Evolutionary conservation across 2,329 filamentous ascomycete species (phyloP).

Genomic region (Sporothrix phasma): DNA sequence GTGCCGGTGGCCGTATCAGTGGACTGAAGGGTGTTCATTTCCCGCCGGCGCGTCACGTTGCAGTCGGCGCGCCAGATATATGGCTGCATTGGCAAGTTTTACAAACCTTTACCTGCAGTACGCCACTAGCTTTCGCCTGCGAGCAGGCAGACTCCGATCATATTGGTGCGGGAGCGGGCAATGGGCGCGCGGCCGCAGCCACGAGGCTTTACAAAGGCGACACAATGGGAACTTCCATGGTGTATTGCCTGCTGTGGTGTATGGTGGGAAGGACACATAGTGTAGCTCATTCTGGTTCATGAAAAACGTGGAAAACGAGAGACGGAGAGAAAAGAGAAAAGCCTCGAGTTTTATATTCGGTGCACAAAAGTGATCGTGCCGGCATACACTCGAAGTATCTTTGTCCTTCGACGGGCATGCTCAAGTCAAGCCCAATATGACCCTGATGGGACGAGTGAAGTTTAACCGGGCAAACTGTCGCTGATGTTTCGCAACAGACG

Average conservation of each 20-base stretch:
- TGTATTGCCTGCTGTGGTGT: background rate
- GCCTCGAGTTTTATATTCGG: background rate
- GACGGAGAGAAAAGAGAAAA: background rate
- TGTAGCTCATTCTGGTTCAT: background rate
- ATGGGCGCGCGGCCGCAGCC: background rate
- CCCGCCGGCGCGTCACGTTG: background rate
- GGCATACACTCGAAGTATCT: background rate
- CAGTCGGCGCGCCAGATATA: background rate
- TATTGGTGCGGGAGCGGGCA: background rate
- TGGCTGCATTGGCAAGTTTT: too few relatives aligned
- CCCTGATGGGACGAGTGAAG: too few relatives aligned
- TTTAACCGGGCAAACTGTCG: background rate
- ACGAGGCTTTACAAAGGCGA: background rate
- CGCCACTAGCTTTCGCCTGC: too few relatives aligned
- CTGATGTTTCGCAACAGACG: background rate
- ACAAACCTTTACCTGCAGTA: too few relatives aligned
- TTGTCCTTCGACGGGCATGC: background rate
- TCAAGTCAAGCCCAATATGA: background rate
- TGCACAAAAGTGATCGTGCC: background rate
- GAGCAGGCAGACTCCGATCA: background rate
- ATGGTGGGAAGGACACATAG: too few relatives aligned
- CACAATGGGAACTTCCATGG: background rate
- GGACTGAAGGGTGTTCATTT: background rate
- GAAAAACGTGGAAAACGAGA: background rate
- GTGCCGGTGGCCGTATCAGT: background rate